Conservation (phyloP, 192 early-diverging fungal genomes). For the Mortierella alpina region DNA sequence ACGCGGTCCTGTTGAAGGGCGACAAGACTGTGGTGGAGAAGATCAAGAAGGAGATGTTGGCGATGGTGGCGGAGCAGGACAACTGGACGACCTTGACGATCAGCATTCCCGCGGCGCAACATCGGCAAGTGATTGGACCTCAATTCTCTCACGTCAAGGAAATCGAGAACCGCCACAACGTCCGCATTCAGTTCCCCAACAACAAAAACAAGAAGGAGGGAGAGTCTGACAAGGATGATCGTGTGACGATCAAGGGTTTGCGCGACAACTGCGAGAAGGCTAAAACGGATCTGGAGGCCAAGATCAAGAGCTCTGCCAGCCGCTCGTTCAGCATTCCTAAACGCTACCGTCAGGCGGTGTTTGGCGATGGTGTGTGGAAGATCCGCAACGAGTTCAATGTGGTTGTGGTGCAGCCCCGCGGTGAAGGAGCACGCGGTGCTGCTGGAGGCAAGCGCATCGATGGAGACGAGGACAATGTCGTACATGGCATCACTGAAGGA, state of each 20-base stretch:
- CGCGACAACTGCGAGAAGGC: conserved; percentile 47
- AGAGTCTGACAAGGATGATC: conserved; percentile 62
- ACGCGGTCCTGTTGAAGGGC: conserved; percentile 72
- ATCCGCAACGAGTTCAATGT: conserved; percentile 73
- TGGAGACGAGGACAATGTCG: conserved; percentile 50
- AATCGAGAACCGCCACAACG: conserved; percentile 73
- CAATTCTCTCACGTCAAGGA: conserved; percentile 77
- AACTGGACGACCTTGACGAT: conserved; percentile 66
- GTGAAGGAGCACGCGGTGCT: conserved; percentile 21
- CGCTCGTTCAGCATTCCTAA: conserved; percentile 66
- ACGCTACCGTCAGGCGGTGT: conserved; percentile 62
- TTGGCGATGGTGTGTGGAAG: conserved; percentile 64
- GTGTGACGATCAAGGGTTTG: conserved; percentile 47
- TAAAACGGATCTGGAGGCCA: conserved; percentile 60
- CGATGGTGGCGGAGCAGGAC: conserved; percentile 64
- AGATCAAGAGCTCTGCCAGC: conserved; percentile 60
- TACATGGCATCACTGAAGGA: conserved; percentile 43
- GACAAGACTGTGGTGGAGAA: conserved; percentile 69
- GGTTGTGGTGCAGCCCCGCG: conserved; percentile 57
- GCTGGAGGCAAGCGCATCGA: conserved; percentile 55
- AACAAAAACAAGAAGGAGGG: conserved; percentile 65
- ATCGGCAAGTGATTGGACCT: conserved; percentile 86
- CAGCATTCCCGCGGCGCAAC: conserved; percentile 78
- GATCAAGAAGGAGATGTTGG: conserved; percentile 58
- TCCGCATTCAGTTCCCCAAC: conserved; percentile 74